Evolutionary conservation across 2,329 filamentous ascomycete genomes (phyloP).

Genomic region (Pseudodiploospora longispora): DNA sequence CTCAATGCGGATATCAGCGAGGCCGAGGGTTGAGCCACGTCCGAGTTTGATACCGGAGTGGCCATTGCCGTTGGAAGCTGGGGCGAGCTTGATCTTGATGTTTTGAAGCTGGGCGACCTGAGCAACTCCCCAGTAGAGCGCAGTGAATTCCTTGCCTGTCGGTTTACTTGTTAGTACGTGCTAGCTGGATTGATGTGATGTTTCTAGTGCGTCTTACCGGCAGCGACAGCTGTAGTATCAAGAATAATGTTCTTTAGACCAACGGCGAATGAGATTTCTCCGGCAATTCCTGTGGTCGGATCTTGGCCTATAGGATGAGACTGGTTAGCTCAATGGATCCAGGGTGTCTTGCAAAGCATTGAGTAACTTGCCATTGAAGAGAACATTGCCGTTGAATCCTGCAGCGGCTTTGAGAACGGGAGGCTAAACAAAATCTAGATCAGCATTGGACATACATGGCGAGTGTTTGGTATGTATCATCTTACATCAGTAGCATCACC

Average conservation of each 20-base stretch:
- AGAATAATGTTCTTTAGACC: conserved; percentile 35
- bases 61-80: conserved; percentile 24
- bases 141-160: conserved; percentile 25
- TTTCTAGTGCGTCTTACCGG: conserved; percentile 11
- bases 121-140: conserved; percentile 37
- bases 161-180: neutral
- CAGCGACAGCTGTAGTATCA: conserved; percentile 30
- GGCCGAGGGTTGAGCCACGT: conserved; percentile 32
- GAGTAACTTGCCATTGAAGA: conserved; percentile 22
- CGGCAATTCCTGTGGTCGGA: conserved; percentile 22
- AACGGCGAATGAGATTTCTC: conserved; percentile 34
- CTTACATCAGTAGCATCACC: conserved; percentile 31
- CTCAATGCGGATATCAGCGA: conserved; percentile 33
- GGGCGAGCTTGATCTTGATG: conserved; percentile 32
- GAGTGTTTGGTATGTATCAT: too few species aligned
- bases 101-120: conserved; percentile 35
- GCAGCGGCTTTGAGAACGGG: conserved; percentile 32
- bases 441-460: neutral
- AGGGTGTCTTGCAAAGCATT: too few species aligned
- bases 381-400: conserved; percentile 23
- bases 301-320: conserved; percentile 17
- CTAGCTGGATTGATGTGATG: too few species aligned
- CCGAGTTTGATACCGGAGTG: conserved; percentile 35
- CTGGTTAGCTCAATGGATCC: neutral
- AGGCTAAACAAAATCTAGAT: conserved; percentile 16